Evolutionary conservation across 1,284 basidiomycete genomes (phyloP), one percentile per base, ranked within the genome.

Genomic region (Mycena citricolor): DNA sequence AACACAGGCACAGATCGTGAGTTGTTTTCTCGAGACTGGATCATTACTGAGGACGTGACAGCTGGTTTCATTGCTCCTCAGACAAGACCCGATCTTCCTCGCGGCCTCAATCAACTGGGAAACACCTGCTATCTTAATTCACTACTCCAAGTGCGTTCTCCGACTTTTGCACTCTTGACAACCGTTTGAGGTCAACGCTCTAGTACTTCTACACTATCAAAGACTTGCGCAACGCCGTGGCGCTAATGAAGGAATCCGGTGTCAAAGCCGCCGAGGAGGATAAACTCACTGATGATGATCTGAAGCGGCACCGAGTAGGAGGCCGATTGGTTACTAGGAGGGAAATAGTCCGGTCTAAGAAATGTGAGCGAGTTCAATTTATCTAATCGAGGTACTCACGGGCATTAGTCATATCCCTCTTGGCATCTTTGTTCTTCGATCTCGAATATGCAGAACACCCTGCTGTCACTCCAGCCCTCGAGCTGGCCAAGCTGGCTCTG

Each of bases 201-300:
- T 63, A 94, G 81, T 97, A 97, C 64, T 94, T 97, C 62, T 95
- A 93, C 63, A 94, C 92, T n/a, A 90, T 97, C 64, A 86, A 80
- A 58, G 88, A 92, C 35, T 73, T 97, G 21, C 79, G 93, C 29
- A 83, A 85, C 8, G 82, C 86, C 6, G 80, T 95, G 13, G 66
- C 77, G 20, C 75, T 79, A 2, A 74, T 86, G 66, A 74, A 74
- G 17, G 73, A 77, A 44, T 62, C 74, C 23, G 77, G 77, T 26
- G 49, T 73, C 34, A 81, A 81, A 49, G 58, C 71, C 1, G 52
- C 81, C 16, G 82, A 84, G 22, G 79, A 85, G 26, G 83, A 83
- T 44, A 84, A 83, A 51, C 66, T 85, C 39, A 81, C 83, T 2
- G 88, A 90, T 42, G 87, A 88, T 49, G 86, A 89, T 54, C 64